Conservation (phyloP, 768 basidiomycete genomes). For the Favolaschia claudopus region DNA sequence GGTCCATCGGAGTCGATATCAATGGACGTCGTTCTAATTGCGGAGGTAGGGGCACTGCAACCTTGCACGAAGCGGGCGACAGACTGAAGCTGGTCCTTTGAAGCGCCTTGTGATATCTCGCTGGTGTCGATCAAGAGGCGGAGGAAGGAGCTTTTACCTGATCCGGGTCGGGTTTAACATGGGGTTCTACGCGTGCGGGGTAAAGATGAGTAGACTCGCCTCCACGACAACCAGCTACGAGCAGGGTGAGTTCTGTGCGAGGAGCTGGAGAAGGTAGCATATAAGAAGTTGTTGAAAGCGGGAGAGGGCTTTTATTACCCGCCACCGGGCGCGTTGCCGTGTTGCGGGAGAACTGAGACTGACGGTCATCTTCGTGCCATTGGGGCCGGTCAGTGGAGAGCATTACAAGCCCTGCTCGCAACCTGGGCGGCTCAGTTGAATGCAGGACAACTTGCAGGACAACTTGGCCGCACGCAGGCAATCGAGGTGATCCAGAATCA, state of each 20-base stretch:
- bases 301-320: constrained; percentile 11
- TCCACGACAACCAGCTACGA: constrained; percentile 84
- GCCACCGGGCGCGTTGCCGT: constrained; percentile 11
- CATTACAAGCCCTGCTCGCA: constrained; percentile 62
- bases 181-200: constrained; percentile 21
- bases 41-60: constrained; percentile 73
- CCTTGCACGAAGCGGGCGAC: constrained; percentile 86
- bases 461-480: constrained; percentile 68
- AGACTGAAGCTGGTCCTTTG: constrained; percentile 79
- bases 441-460: no score
- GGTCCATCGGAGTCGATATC: constrained; percentile 70
- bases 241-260: constrained; percentile 61
- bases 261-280: constrained; percentile 4
- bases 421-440: constrained; percentile 57
- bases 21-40: constrained; percentile 73
- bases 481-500: constrained; percentile 65
- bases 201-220: constrained; percentile 46
- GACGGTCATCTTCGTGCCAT: constrained; percentile 49
- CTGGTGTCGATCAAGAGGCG: constrained; percentile 86
- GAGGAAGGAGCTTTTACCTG: constrained; percentile 87
- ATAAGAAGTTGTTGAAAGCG: constrained; percentile 6
- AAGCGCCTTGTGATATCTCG: constrained; percentile 65
- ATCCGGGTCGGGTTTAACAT: constrained; percentile 44
- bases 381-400: constrained; percentile 61
- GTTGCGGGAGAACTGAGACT: constrained; percentile 17